Conservation (phyloP, 805 yeast genomes). For the Pichia rugopelliculosa region DNA sequence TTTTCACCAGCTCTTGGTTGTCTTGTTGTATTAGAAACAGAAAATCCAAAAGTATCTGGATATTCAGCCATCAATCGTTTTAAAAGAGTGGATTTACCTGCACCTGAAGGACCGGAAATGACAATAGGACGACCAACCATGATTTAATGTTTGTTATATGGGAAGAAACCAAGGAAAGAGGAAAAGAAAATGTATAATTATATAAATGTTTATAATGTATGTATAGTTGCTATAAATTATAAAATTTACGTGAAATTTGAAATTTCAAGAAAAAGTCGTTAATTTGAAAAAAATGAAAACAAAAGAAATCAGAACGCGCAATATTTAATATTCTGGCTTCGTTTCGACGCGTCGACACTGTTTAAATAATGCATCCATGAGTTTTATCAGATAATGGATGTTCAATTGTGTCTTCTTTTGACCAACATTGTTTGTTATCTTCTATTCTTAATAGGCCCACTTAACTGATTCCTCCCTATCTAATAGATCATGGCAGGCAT, state of each 20-base stretch:
- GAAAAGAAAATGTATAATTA: background rate
- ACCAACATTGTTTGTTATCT: too few relatives aligned
- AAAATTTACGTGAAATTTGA: too few relatives aligned
- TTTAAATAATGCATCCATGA: too few relatives aligned
- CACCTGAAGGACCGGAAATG: slow-evolving; percentile 93
- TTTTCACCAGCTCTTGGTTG: slow-evolving; percentile 86
- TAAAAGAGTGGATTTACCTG: slow-evolving; percentile 92
- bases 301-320: background rate
- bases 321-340: too few relatives aligned
- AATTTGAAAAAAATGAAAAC: background rate
- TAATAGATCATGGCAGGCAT: background rate
- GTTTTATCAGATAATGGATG: too few relatives aligned
- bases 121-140: slow-evolving; percentile 68
- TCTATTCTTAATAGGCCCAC: too few relatives aligned
- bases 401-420: too few relatives aligned
- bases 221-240: background rate
- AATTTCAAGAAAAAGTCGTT: too few relatives aligned
- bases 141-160: background rate
- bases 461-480: too few relatives aligned
- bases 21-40: slow-evolving; percentile 91
- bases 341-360: too few relatives aligned
- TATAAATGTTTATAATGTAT: too few relatives aligned
- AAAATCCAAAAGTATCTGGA: slow-evolving; percentile 88
- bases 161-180: background rate
- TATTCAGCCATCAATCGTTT: slow-evolving; percentile 84